phyloP scores from a whole-genome alignment of 257 asterid genomes.

The Petunia secreta region DNA sequence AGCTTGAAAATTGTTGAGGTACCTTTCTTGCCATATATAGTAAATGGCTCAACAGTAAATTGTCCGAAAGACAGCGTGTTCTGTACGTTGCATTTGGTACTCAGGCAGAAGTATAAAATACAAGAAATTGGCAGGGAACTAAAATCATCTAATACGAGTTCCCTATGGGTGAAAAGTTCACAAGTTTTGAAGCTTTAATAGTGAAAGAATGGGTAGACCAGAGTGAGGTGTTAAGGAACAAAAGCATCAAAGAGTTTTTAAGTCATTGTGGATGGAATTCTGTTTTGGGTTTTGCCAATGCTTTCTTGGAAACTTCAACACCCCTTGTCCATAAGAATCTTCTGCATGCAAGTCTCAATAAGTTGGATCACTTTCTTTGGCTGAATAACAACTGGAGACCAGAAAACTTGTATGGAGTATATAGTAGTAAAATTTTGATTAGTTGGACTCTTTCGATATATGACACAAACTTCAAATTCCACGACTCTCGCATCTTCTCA shows the following conservation, averaged over 20 bases:
- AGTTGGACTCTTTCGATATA: no score
- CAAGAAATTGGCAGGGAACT: constrained; percentile 56
- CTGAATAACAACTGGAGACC: no score
- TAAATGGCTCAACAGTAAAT: constrained; percentile 50
- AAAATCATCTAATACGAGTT: constrained; percentile 50
- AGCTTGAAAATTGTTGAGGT: no score
- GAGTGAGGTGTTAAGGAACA: constrained; percentile 46
- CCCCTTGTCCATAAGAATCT: no score
- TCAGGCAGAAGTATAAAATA: constrained; percentile 63
- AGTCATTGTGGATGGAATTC: constrained; percentile 94
- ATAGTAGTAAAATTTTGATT: no score
- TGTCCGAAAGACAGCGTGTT: constrained; percentile 39
- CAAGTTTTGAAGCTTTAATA: constrained; percentile 40
- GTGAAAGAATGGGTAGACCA: constrained; percentile 74
- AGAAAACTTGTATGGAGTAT: no score
- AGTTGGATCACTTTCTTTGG: no score
- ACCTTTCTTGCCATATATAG: no score
- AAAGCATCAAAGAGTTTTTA: constrained; percentile 51
- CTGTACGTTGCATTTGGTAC: constrained; percentile 78
- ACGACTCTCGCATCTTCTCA: no score
- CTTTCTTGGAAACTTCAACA: no score
- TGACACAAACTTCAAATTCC: no score
- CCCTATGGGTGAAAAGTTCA: constrained; percentile 60
- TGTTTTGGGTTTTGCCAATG: constrained; percentile 33
- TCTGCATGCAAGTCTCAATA: no score